These are phyloP conservation scores for Sextonia rubra DNA, from an alignment of 164 flowering plant species.

Conservation along the genomic window DNA sequence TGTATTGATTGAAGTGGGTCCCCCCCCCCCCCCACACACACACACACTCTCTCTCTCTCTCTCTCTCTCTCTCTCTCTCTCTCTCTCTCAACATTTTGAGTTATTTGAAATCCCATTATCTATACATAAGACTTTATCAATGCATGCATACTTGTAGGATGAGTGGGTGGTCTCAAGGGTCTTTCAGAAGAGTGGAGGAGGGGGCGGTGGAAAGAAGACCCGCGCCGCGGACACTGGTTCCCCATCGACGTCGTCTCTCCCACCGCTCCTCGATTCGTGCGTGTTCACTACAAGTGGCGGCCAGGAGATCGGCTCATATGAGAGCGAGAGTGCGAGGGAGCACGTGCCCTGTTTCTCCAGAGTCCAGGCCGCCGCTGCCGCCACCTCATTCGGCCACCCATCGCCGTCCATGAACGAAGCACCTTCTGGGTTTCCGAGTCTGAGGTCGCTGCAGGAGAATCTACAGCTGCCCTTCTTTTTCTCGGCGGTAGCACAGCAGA, in stretches of 20 bases:
- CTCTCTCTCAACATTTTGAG: not conserved
- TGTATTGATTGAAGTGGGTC: no score
- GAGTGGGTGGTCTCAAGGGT: slow-evolving; percentile 17
- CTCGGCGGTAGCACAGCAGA: slow-evolving; percentile 15
- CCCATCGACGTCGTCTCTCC: slow-evolving; percentile 27
- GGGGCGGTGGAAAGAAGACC: slow-evolving; percentile 16
- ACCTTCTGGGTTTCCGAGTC: slow-evolving; percentile 45
- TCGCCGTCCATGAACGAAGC: slow-evolving; percentile 7
- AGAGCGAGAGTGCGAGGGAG: slow-evolving; percentile 36
- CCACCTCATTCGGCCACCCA: slow-evolving; percentile 16
- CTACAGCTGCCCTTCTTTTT: slow-evolving; percentile 58
- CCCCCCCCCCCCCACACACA: no score
- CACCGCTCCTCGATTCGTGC: slow-evolving; percentile 27
- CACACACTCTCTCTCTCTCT: no score
- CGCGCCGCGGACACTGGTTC: slow-evolving; percentile 17
- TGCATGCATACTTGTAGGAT: slow-evolving; percentile 1
- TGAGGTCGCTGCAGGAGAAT: slow-evolving; percentile 73
- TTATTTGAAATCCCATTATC: not conserved
- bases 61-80: no score
- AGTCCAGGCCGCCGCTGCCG: slow-evolving; percentile 6
- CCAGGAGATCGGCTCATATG: slow-evolving; percentile 42
- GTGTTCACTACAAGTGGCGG: slow-evolving; percentile 8
- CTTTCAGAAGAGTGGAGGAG: slow-evolving; percentile 13
- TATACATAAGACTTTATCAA: no score
- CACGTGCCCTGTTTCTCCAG: slow-evolving; percentile 99